Conservation (phyloP, 768 basidiomycete species). For the Tulasnella calospora region DNA sequence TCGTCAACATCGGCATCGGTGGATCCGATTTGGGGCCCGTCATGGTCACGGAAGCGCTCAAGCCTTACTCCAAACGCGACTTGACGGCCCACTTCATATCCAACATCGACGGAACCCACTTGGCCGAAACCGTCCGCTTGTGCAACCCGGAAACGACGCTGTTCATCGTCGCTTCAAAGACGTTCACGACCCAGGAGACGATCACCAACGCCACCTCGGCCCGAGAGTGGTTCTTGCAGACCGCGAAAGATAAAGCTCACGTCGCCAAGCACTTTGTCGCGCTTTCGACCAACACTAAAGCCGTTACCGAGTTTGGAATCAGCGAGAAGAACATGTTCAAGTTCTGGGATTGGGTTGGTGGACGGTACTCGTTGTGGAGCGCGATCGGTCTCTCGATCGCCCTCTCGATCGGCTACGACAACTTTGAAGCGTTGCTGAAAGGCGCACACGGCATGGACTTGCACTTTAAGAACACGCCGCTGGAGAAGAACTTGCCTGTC, state of each 20-base stretch:
- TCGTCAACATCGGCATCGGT: constrained; percentile 99
- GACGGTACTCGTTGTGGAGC: constrained; percentile 96
- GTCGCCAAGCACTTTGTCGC: constrained; percentile 99
- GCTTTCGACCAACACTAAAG: constrained; percentile 91
- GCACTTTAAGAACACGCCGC: constrained; percentile 84
- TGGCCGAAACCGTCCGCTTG: constrained; percentile 75
- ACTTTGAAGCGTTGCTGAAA: constrained; percentile 82
- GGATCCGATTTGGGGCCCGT: constrained; percentile 97
- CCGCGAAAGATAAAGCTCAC: constrained; percentile 80
- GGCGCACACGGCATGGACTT: constrained; percentile 98
- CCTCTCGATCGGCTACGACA: constrained; percentile 86
- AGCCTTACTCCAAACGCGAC: constrained; percentile 85
- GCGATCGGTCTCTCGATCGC: constrained; percentile 96
- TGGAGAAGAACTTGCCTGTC: constrained; percentile 90
- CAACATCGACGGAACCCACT: constrained; percentile 97
- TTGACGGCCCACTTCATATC: constrained; percentile 85
- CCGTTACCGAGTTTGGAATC: constrained; percentile 92
- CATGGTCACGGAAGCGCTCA: constrained; percentile 98
- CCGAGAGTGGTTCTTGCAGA: constrained; percentile 84
- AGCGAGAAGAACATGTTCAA: constrained; percentile 92
- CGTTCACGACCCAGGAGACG: constrained; percentile 99
- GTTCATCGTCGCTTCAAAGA: constrained; percentile 98
- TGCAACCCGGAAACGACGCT: constrained; percentile 90
- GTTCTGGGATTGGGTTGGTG: constrained; percentile 99
- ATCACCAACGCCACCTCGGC: constrained; percentile 97